phyloP scores from a whole-genome alignment of 192 early-diverging fungal species.

The Backusella psychrophila region DNA sequence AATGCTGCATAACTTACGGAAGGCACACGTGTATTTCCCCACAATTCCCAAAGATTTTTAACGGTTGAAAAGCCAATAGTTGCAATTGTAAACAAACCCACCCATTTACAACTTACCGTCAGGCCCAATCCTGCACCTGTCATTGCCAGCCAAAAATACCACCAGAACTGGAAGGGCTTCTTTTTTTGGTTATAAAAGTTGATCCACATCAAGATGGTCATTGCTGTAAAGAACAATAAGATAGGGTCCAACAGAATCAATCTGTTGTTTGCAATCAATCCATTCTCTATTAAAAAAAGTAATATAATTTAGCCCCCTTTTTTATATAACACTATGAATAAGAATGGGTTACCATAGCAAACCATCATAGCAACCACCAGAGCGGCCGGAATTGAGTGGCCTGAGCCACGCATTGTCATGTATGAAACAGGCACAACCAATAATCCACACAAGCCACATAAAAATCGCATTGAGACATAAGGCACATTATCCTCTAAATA shows the following conservation, averaged over 20 bases:
- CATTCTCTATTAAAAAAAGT: constrained; percentile 63
- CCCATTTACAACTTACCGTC: constrained; percentile 86
- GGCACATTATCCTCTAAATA: constrained; percentile 88
- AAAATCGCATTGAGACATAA: constrained; percentile 79
- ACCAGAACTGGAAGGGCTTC: constrained; percentile 65
- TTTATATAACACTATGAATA: background rate
- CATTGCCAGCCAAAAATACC: constrained; percentile 88
- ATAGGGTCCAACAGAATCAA: constrained; percentile 90
- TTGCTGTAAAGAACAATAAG: constrained; percentile 82
- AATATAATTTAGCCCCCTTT: background rate
- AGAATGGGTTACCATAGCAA: constrained; percentile 61
- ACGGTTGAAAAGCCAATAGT: constrained; percentile 83
- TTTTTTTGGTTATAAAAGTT: constrained; percentile 70
- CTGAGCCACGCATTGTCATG: constrained; percentile 76
- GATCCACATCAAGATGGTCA: constrained; percentile 81
- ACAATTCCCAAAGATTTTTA: constrained; percentile 83
- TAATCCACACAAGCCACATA: constrained; percentile 76
- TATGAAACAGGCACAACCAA: constrained; percentile 80
- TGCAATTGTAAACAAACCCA: constrained; percentile 91
- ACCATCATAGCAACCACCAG: constrained; percentile 77
- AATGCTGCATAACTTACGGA: constrained; percentile 3
- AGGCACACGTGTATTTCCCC: constrained; percentile 64
- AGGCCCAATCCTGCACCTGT: constrained; percentile 82
- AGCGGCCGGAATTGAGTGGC: constrained; percentile 68
- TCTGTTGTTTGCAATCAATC: constrained; percentile 84